Conservation (phyloP, 495 filamentous ascomycete genomes). For the Hyaloscypha bicolor region DNA sequence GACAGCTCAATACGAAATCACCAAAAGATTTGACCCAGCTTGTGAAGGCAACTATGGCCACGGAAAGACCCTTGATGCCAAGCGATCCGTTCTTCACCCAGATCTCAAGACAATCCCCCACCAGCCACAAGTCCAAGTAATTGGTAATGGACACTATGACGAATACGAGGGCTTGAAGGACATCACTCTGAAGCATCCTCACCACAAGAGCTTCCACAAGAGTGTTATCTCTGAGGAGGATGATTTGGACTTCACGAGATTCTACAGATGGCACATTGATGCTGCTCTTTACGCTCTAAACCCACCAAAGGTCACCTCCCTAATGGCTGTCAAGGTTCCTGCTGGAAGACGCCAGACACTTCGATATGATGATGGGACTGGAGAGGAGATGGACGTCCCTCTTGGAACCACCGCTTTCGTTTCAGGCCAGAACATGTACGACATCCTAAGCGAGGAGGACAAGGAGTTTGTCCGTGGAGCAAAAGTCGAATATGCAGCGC, state of each 20-base stretch:
- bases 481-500: constrained; percentile 71
- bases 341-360: constrained; percentile 63
- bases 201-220: constrained; percentile 74
- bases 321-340: constrained; percentile 69
- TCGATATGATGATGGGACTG: constrained; percentile 70
- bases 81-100: constrained; percentile 69
- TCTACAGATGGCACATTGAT: constrained; percentile 81
- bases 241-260: constrained; percentile 68
- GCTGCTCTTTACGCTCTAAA: constrained; percentile 73
- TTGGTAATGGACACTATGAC: constrained; percentile 68
- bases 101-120: constrained; percentile 78
- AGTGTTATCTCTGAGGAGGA: constrained; percentile 61
- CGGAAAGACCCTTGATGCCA: constrained; percentile 65
- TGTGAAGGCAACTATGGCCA: constrained; percentile 65
- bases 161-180: constrained; percentile 68
- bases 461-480: constrained; percentile 65
- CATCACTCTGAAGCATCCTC: constrained; percentile 69
- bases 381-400: constrained; percentile 67
- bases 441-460: constrained; percentile 61
- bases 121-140: constrained; percentile 78
- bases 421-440: constrained; percentile 66
- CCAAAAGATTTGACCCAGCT: constrained; percentile 67
- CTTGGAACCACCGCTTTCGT: constrained; percentile 79
- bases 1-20: constrained; percentile 67
- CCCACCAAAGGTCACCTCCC: constrained; percentile 68